Base-by-base conservation (phyloP, 1,284 basidiomycete genomes). In the Rhodotorula sp. region DNA sequence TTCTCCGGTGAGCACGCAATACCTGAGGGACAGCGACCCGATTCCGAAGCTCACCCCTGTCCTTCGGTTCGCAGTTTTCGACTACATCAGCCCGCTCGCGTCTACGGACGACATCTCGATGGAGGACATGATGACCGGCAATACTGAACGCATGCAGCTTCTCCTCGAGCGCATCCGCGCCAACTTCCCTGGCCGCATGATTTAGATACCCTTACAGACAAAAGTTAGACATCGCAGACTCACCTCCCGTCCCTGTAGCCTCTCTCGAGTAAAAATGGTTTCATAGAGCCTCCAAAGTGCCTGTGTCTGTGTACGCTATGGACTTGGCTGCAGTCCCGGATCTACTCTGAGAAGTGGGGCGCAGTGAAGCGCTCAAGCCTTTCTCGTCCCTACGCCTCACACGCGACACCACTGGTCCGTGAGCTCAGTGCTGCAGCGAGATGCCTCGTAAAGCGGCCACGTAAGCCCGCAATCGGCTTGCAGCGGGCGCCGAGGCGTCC, bases 41-140 rank as follows among this genome's bases (percentile, higher is more conserved):
- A 31, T 59, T 21, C 54, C 18, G 23, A 16, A 7, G 4, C 26
- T 5, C 26, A 21, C 7, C 34, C 26, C 3, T 10, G 16, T 21
- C 23, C 18, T 3, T 46, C 51, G 15, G 26, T 0, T 47, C 16
- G 47, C 68, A 71, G 73, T 73, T 12, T 71, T 71, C 49, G 74
- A 77, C 56, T 76, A 56, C 64, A 58, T 73, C 56, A 65, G 69
- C 23, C 77, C 75, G 21, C 62, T 72, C 26, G 73, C 71, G 2
- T 75, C 75, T 26, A 76, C 93, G 84, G 92, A 90, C 16, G 88
- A 82, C 73, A 89, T 95, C 48, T 93, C 91, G 78, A 93, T 96
- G 82, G 94, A 94, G 79, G 93, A 96, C 81, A 85, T 97, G 58
- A 85, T 91, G 65, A 86, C 87, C 72, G 91, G 90, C 54, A 91